Evolutionary conservation across 495 filamentous ascomycete genomes (phyloP).

Genomic region (Evansstolkia leycettana): DNA sequence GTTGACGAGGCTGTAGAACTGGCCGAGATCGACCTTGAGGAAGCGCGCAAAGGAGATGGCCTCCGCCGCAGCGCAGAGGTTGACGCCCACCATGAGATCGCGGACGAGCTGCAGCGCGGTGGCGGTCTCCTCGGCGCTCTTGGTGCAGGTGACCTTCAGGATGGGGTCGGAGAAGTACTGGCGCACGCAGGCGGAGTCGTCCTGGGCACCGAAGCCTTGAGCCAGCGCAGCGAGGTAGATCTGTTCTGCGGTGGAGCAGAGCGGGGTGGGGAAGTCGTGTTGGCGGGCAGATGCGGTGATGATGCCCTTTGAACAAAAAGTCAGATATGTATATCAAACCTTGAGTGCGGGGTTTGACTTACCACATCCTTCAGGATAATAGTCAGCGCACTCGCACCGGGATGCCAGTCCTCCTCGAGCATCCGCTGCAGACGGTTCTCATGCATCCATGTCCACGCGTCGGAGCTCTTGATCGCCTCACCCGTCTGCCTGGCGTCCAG

Average conservation of each 20-base stretch:
- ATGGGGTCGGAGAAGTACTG: conserved; percentile 40
- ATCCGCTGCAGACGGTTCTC: conserved; percentile 61
- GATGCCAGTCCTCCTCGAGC: conserved; percentile 52
- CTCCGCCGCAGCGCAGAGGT: conserved; percentile 53
- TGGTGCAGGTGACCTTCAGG: conserved; percentile 16
- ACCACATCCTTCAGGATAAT: conserved; percentile 75
- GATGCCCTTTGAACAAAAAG: conserved; percentile 45
- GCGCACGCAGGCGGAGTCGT: conserved; percentile 59
- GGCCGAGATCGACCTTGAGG: conserved; percentile 49
- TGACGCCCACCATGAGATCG: conserved; percentile 48
- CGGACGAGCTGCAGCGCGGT: conserved; percentile 39
- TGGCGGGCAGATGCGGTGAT: conserved; percentile 57
- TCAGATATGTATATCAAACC: too few species aligned
- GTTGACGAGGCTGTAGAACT: conserved; percentile 53
- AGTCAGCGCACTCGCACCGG: conserved; percentile 52
- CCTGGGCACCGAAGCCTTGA: conserved; percentile 50
- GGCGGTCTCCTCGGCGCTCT: conserved; percentile 17
- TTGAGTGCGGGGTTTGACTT: conserved; percentile 5
- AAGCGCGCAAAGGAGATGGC: conserved; percentile 51
- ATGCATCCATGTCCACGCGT: conserved; percentile 74
- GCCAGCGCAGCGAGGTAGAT: conserved; percentile 49
- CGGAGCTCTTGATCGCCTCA: conserved; percentile 43
- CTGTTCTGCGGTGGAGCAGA: conserved; percentile 59
- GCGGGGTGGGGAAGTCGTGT: conserved; percentile 51
- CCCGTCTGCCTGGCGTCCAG: conserved; percentile 46